Conservation (phyloP, 345 rosid genomes). For the Citrus medica region DNA sequence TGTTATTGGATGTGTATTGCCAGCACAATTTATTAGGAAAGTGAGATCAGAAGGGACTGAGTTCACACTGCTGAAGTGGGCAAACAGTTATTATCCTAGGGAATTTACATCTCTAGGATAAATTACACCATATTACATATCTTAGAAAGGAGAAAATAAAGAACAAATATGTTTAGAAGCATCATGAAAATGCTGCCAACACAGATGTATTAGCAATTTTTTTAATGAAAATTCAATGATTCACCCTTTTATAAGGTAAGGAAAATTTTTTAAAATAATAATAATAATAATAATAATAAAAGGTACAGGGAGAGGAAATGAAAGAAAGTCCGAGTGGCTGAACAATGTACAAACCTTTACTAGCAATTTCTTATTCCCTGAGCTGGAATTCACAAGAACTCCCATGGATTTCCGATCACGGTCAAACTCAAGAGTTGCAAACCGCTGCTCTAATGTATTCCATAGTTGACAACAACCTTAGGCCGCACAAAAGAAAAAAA, state of each 20-base stretch:
- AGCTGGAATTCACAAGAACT: constrained; percentile 78
- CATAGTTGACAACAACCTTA: constrained; percentile 70
- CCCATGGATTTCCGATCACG: constrained; percentile 97
- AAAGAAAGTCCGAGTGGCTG: not conserved
- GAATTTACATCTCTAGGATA: not conserved
- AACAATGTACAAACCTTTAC: constrained; percentile 58
- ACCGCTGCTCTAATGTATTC: constrained; percentile 66
- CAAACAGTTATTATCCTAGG: not conserved
- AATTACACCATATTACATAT: not conserved
- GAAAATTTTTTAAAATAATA: too few species aligned
- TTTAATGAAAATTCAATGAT: not conserved
- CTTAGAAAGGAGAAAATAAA: not conserved
- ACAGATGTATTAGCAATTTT: not conserved
- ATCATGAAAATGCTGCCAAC: not conserved
- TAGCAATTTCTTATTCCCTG: constrained; percentile 64
- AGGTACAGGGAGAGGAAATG: not conserved
- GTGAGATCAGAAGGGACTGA: not conserved
- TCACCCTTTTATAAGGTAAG: not conserved
- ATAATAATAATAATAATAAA: too few species aligned
- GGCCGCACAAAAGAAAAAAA: not conserved
- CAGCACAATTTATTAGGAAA: not conserved
- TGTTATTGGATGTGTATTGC: not conserved
- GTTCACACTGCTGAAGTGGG: not conserved
- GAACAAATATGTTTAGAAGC: not conserved
- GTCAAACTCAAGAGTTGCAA: constrained; percentile 96